Percentiles rank a stretch among this genome's conserved stretches.
phyloP scores from a whole-genome alignment of 768 basidiomycete genomes.

The Suillus tomentosus region DNA sequence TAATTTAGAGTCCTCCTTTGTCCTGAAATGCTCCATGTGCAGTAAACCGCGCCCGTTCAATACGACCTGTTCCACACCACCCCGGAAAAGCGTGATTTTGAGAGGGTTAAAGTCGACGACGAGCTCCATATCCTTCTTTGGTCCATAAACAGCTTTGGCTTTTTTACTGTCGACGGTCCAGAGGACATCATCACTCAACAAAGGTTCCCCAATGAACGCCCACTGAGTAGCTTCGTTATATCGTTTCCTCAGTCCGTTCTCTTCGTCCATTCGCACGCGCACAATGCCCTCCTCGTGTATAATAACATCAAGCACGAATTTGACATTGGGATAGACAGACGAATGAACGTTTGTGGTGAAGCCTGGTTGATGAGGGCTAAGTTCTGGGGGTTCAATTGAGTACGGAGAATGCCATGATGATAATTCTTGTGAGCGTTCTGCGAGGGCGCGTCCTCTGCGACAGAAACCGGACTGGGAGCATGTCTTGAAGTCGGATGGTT shows the following conservation, averaged over 20 bases:
- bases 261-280: conserved; percentile 91
- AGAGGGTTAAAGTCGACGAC: conserved; percentile 76
- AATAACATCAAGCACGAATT: conserved; percentile 79
- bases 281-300: conserved; percentile 89
- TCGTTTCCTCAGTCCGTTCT: conserved; percentile 72
- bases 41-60: conserved; percentile 88
- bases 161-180: conserved; percentile 71
- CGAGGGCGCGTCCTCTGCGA: conserved; percentile 83
- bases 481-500: conserved; percentile 88
- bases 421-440: conserved; percentile 64
- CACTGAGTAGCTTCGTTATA: conserved; percentile 93
- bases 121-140: conserved; percentile 62
- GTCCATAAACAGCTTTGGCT: conserved; percentile 64
- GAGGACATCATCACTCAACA: conserved; percentile 54
- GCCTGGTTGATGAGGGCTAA: conserved; percentile 51
- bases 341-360: conserved; percentile 81
- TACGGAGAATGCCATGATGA: conserved; percentile 86
- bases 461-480: conserved; percentile 96
- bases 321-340: conserved; percentile 79
- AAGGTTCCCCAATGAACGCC: conserved; percentile 79
- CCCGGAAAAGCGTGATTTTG: conserved; percentile 67
- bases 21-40: conserved; percentile 98
- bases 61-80: conserved; percentile 82
- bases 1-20: conserved; percentile 48
- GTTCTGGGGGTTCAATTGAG: conserved; percentile 58